A percentile compares a stretch with the other conserved stretches of the same genome.
Conservation (phyloP, 2,329 filamentous ascomycete genomes). For the Xylariaceae sp. region DNA sequence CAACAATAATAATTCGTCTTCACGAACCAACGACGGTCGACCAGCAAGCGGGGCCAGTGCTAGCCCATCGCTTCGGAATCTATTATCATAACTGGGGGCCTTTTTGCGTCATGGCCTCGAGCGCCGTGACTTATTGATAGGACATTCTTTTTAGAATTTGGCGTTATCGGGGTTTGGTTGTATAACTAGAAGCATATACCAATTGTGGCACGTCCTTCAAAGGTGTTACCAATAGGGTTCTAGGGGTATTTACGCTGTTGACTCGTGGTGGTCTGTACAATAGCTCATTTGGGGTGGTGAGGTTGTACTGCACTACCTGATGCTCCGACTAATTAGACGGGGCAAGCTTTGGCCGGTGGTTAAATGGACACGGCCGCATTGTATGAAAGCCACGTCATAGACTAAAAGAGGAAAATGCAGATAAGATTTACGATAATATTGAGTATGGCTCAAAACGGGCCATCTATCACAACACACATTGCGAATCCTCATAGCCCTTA, state of each 20-base stretch:
- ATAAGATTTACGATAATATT: background rate
- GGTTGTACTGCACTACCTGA: too few species aligned
- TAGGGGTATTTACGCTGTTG: constrained; percentile 1
- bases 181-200: constrained; percentile 38
- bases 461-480: too few species aligned
- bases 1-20: constrained; percentile 27
- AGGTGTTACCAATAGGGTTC: constrained; percentile 3
- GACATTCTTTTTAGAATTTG: constrained; percentile 22
- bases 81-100: constrained; percentile 58
- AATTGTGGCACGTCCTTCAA: constrained; percentile 23
- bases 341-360: constrained; percentile 5
- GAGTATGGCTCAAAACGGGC: too few species aligned
- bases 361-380: constrained; percentile 15
- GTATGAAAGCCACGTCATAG: constrained; percentile 22
- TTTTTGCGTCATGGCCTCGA: background rate
- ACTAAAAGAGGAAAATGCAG: constrained; percentile 7
- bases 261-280: background rate
- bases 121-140: constrained; percentile 14
- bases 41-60: constrained; percentile 70
- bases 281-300: too few species aligned
- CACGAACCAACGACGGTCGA: constrained; percentile 38
- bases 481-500: too few species aligned
- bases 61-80: constrained; percentile 74
- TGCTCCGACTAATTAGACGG: too few species aligned
- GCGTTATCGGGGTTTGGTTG: constrained; percentile 31